These are phyloP conservation scores for Nicotiana benthamiana DNA, from an alignment of 257 asterid genomes.

Conservation along the genomic window DNA sequence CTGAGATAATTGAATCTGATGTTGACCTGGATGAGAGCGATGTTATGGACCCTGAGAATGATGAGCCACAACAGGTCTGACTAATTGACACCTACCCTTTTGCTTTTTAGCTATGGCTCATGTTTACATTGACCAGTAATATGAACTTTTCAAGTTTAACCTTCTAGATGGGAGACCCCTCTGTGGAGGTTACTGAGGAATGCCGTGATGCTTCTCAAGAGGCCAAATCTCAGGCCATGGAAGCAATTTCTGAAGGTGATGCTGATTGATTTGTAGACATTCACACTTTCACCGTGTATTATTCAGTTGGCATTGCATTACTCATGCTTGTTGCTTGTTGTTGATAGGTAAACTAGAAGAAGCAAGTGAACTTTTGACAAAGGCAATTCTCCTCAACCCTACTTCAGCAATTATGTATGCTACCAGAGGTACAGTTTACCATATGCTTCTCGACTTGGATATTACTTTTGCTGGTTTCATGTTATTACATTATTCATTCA, in stretches of 20 bases:
- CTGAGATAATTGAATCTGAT: constrained; percentile 87
- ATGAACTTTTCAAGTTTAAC: background rate
- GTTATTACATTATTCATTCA: background rate
- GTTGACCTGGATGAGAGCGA: constrained; percentile 78
- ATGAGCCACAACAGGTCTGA: constrained; percentile 70
- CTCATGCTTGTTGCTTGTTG: background rate
- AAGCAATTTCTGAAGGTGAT: constrained; percentile 87
- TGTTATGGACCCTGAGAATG: constrained; percentile 83
- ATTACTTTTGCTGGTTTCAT: background rate
- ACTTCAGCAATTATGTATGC: constrained; percentile 96
- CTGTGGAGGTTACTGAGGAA: constrained; percentile 82
- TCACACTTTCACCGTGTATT: background rate
- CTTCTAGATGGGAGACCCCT: constrained; percentile 84
- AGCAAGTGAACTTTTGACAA: constrained; percentile 74
- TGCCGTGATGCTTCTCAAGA: constrained; percentile 92
- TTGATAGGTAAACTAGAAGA: constrained; percentile 71
- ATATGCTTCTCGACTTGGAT: background rate
- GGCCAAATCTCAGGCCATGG: constrained; percentile 84
- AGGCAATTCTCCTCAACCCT: constrained; percentile 76
- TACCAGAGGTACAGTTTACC: constrained; percentile 50
- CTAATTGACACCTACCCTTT: background rate
- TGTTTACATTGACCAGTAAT: background rate
- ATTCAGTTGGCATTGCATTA: background rate
- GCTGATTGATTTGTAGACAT: background rate
- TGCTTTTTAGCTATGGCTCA: background rate